Conservation (phyloP, 2,329 filamentous ascomycete genomes). For the Alternaria panax region DNA sequence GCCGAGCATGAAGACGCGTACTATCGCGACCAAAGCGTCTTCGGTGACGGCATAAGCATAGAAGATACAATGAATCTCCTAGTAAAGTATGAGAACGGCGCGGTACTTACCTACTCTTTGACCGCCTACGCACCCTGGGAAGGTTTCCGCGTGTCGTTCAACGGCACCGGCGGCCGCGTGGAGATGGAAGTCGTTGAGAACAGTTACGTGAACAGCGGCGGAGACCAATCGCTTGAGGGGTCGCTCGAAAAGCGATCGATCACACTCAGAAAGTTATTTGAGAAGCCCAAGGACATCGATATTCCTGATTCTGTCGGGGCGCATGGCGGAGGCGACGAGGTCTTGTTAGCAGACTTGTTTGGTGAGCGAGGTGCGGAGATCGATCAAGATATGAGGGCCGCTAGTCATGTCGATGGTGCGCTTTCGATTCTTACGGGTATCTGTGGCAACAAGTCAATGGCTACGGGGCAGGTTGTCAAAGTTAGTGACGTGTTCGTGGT, state of each 20-base stretch:
- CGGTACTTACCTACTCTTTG: slow-evolving; percentile 66
- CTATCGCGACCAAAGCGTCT: slow-evolving; percentile 68
- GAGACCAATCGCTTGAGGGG: slow-evolving; percentile 64
- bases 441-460: slow-evolving; percentile 65
- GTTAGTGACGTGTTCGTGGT: slow-evolving; percentile 57
- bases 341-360: slow-evolving; percentile 66
- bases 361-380: slow-evolving; percentile 60
- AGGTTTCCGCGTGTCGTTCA: slow-evolving; percentile 65
- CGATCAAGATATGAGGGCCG: slow-evolving; percentile 59
- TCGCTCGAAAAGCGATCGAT: slow-evolving; percentile 60
- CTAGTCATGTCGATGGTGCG: slow-evolving; percentile 66
- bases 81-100: slow-evolving; percentile 64
- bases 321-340: slow-evolving; percentile 67
- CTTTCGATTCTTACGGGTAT: slow-evolving; percentile 67
- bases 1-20: slow-evolving; percentile 70
- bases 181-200: slow-evolving; percentile 70
- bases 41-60: slow-evolving; percentile 69
- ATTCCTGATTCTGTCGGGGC: slow-evolving; percentile 62
- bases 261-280: slow-evolving; percentile 62
- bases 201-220: slow-evolving; percentile 65
- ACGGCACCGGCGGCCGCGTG: slow-evolving; percentile 65
- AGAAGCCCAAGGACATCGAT: slow-evolving; percentile 64
- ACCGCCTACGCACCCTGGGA: slow-evolving; percentile 70
- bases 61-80: slow-evolving; percentile 70
- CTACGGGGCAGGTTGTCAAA: slow-evolving; percentile 63